Conservation (phyloP, 2,329 filamentous ascomycete species). For the Podosphaera leucotricha region DNA sequence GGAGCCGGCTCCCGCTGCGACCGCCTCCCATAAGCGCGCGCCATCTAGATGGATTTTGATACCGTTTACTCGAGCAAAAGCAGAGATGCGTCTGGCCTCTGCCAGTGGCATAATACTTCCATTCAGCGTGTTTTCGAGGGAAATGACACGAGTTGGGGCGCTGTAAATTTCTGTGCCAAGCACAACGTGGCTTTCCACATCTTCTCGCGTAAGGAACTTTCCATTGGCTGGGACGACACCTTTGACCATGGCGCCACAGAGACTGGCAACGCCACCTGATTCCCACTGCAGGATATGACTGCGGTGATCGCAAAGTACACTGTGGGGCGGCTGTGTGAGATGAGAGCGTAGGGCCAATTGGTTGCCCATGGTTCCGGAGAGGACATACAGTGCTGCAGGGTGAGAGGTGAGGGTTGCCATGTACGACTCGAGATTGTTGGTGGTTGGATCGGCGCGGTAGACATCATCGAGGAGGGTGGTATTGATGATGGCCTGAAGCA, state of each 20-base stretch:
- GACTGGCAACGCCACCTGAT: slow-evolving; percentile 38
- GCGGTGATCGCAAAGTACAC: slow-evolving; percentile 55
- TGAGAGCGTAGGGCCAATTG: slow-evolving; percentile 62
- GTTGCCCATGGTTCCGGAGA: slow-evolving; percentile 89
- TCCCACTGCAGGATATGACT: slow-evolving; percentile 53
- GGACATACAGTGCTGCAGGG: slow-evolving; percentile 54
- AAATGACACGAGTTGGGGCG: slow-evolving; percentile 61
- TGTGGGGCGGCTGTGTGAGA: slow-evolving; percentile 56
- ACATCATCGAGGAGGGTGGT: slow-evolving; percentile 69
- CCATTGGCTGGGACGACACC: slow-evolving; percentile 46
- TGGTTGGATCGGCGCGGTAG: slow-evolving; percentile 57
- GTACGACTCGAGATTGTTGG: slow-evolving; percentile 49
- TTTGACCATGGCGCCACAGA: slow-evolving; percentile 48
- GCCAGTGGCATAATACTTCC: slow-evolving; percentile 56
- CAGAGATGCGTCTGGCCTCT: slow-evolving; percentile 44
- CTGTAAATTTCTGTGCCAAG: slow-evolving; percentile 48
- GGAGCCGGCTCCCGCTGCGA: slow-evolving; percentile 41
- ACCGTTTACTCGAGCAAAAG: slow-evolving; percentile 38
- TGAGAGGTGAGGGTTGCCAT: slow-evolving; percentile 53
- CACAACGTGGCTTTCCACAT: slow-evolving; percentile 41
- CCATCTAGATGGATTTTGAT: slow-evolving; percentile 60
- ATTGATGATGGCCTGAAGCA: slow-evolving; percentile 56
- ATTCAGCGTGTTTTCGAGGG: slow-evolving; percentile 64
- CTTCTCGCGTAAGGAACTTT: slow-evolving; percentile 32
- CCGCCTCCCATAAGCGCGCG: slow-evolving; percentile 62